Conservation (phyloP, 441 rosid species). For the Pelargonium myrrhifolium region DNA sequence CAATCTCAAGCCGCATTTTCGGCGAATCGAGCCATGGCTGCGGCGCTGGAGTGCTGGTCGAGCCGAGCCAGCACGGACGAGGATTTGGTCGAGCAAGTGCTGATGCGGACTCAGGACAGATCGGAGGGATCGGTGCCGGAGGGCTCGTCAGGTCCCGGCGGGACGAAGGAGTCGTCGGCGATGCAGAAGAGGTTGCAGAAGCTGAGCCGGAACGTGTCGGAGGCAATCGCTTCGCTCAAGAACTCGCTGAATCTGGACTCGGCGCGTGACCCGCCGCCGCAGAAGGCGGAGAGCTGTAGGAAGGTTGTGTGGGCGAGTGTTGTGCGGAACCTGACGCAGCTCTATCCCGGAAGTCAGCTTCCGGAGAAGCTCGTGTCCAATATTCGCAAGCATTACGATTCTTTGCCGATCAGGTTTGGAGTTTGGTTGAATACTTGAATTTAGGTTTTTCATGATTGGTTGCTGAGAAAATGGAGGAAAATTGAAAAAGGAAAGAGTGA, state of each 20-base stretch:
- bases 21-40: conserved; percentile 42
- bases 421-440: not conserved
- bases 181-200: conserved; percentile 77
- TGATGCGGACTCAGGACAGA: conserved; percentile 74
- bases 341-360: conserved; percentile 87
- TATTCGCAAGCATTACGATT: conserved; percentile 88
- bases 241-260: conserved; percentile 79
- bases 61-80: conserved; percentile 75
- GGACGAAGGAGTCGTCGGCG: conserved; percentile 41
- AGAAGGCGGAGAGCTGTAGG: conserved; percentile 38
- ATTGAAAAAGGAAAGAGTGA: conserved; percentile 2
- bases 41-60: conserved; percentile 92
- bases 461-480: conserved; percentile 18
- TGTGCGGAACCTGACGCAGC: conserved; percentile 74
- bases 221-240: conserved; percentile 78
- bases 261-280: conserved; percentile 26
- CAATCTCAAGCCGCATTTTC: not conserved
- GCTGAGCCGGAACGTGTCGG: conserved; percentile 74
- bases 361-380: conserved; percentile 93
- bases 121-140: conserved; percentile 44
- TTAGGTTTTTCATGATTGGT: conserved; percentile 13
- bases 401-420: conserved; percentile 75
- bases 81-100: conserved; percentile 86
- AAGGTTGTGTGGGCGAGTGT: conserved; percentile 83
- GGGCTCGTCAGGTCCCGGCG: conserved; percentile 13